These are phyloP conservation scores for Loxodes magnus DNA, from an alignment of 73 alveolate genomes.

Conservation along the genomic window DNA sequence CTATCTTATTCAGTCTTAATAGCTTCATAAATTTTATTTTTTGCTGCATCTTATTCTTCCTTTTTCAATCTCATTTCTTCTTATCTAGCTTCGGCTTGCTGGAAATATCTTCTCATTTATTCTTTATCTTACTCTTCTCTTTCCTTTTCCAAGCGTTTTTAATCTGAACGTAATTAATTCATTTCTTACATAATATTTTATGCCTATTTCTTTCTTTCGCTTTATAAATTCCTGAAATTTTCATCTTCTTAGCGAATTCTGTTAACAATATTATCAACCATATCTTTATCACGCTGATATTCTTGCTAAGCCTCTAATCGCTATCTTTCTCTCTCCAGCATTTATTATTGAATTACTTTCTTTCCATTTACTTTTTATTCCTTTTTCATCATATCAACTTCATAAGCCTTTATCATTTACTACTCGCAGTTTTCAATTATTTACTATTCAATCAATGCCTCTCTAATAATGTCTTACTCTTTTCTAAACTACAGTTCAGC, in stretches of 20 bases:
- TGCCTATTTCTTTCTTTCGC: conserved; percentile 27
- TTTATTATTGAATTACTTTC: conserved; percentile 23
- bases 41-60: conserved; percentile 57
- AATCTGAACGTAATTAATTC: conserved; percentile 42
- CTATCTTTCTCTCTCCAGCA: conserved; percentile 31
- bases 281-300: conserved; percentile 35
- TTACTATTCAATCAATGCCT: conserved; percentile 40
- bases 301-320: conserved; percentile 47
- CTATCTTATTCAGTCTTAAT: conserved; percentile 60
- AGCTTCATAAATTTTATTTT: conserved; percentile 60
- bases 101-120: conserved; percentile 41
- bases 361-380: conserved; percentile 16
- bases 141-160: conserved; percentile 32
- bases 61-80: conserved; percentile 47
- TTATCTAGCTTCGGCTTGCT: conserved; percentile 49
- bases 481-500: conserved; percentile 32
- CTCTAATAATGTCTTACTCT: conserved; percentile 28
- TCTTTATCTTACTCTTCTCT: conserved; percentile 48
- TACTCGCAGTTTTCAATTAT: conserved; percentile 41
- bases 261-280: conserved; percentile 33
- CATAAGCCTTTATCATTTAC: not conserved
- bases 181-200: conserved; percentile 47
- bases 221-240: not conserved
- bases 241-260: conserved; percentile 47
- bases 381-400: conserved; percentile 18